Conservation (phyloP, 345 rosid genomes). For the Luvunga scandens region DNA sequence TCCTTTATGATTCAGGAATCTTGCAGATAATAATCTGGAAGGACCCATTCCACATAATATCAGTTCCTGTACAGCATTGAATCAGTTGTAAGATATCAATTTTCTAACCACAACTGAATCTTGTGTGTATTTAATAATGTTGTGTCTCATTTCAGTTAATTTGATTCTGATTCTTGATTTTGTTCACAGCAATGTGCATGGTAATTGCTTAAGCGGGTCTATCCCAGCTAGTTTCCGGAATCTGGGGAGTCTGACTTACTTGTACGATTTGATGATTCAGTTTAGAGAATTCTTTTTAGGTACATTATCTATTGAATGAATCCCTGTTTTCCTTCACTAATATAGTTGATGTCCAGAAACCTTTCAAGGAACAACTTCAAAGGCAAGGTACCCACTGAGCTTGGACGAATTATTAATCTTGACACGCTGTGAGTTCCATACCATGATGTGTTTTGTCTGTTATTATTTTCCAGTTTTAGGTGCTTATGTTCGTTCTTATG, state of each 20-base stretch:
- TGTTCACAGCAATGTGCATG: slow-evolving; percentile 70
- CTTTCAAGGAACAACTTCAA: slow-evolving; percentile 72
- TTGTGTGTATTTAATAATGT: neutral
- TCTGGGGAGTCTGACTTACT: slow-evolving; percentile 80
- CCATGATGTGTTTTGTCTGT: neutral
- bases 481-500: neutral
- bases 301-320: neutral
- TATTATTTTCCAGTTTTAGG: too few species aligned
- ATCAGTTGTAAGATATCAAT: slow-evolving; percentile 65
- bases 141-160: neutral
- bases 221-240: slow-evolving; percentile 73
- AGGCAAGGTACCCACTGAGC: slow-evolving; percentile 69
- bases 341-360: slow-evolving; percentile 40
- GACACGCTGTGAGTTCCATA: slow-evolving; percentile 66
- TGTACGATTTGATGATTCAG: slow-evolving; percentile 44
- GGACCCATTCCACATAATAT: slow-evolving; percentile 86
- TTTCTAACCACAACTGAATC: neutral
- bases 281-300: neutral
- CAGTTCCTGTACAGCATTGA: slow-evolving; percentile 84
- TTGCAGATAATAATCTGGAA: slow-evolving; percentile 73
- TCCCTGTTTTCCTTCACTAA: neutral
- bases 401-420: slow-evolving; percentile 81
- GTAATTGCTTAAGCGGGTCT: slow-evolving; percentile 71
- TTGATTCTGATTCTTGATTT: neutral
- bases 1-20: slow-evolving; percentile 53